Percentiles rank a stretch among this genome's conserved stretches.
Conservation (phyloP, 106 monocot species). For the Dendrobium huoshanense region DNA sequence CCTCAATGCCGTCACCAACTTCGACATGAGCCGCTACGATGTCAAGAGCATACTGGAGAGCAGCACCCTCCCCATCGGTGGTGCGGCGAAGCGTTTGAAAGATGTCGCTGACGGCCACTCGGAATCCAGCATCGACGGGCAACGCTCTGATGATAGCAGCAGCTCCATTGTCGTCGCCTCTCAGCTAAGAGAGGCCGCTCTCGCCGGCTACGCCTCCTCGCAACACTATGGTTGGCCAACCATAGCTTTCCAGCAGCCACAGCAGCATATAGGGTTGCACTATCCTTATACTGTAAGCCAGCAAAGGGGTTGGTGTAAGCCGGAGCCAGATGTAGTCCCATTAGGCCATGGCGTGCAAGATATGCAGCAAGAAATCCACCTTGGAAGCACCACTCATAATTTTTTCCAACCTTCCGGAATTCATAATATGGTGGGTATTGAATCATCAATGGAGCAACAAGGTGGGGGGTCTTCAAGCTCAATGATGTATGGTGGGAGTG, state of each 20-base stretch:
- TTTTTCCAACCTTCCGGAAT: slow-evolving; percentile 26
- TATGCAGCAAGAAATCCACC: slow-evolving; percentile 18
- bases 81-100: slow-evolving; percentile 66
- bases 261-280: slow-evolving; percentile 14
- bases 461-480: background rate
- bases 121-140: slow-evolving; percentile 12
- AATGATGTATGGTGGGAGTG: background rate
- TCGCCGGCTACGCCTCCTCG: slow-evolving; percentile 19
- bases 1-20: slow-evolving; percentile 95
- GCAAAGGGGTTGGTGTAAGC: slow-evolving; percentile 41
- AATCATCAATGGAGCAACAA: background rate
- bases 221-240: slow-evolving; percentile 46
- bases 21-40: slow-evolving; percentile 98
- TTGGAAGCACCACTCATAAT: slow-evolving; percentile 23
- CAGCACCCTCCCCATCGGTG: slow-evolving; percentile 89
- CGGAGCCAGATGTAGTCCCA: slow-evolving; percentile 33
- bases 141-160: slow-evolving; percentile 1
- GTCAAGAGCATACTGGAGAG: slow-evolving; percentile 97
- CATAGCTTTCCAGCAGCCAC: slow-evolving; percentile 48
- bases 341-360: slow-evolving; percentile 31
- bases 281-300: slow-evolving; percentile 32
- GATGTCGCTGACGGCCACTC: slow-evolving; percentile 40
- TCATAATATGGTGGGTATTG: slow-evolving; percentile 11
- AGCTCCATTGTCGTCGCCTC: slow-evolving; percentile 21
- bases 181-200: slow-evolving; percentile 3